Conservation (phyloP, 495 filamentous ascomycete species). For the Penicillium waksmanii region DNA sequence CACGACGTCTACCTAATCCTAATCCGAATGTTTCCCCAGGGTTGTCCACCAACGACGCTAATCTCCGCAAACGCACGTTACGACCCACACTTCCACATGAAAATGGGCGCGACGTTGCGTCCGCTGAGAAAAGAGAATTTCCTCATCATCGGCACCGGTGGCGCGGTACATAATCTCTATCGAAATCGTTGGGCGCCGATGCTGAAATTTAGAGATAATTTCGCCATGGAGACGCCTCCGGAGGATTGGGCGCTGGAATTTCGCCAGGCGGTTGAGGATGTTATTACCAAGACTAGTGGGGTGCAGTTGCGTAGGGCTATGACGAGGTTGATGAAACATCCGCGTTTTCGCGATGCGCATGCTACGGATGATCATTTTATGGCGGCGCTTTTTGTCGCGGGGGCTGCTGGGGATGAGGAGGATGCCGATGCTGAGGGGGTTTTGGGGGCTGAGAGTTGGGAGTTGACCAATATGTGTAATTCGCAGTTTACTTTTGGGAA, state of each 20-base stretch:
- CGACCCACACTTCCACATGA: slow-evolving; percentile 64
- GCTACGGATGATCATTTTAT: slow-evolving; percentile 69
- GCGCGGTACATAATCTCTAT: slow-evolving; percentile 67
- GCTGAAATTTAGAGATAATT: slow-evolving; percentile 61
- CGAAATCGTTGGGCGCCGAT: slow-evolving; percentile 64
- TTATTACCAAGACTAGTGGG: slow-evolving; percentile 51
- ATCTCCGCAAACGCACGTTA: slow-evolving; percentile 61
- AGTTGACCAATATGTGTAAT: slow-evolving; percentile 68
- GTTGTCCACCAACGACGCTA: slow-evolving; percentile 61
- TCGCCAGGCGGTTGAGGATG: slow-evolving; percentile 61
- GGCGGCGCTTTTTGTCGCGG: slow-evolving; percentile 59
- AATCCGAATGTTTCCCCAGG: slow-evolving; percentile 63
- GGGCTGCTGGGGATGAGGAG: slow-evolving; percentile 52
- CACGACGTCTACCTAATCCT: slow-evolving; percentile 67
- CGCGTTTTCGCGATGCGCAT: slow-evolving; percentile 62
- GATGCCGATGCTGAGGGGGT: slow-evolving; percentile 45
- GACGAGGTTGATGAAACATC: slow-evolving; percentile 64
- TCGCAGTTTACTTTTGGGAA: slow-evolving; percentile 56
- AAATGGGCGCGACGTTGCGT: slow-evolving; percentile 55
- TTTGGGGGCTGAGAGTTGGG: slow-evolving; percentile 63
- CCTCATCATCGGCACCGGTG: slow-evolving; percentile 63
- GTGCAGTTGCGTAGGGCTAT: slow-evolving; percentile 51
- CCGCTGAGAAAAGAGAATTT: slow-evolving; percentile 53
- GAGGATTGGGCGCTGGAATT: slow-evolving; percentile 61
- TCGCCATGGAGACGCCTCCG: slow-evolving; percentile 58